Evolutionary conservation across 257 asterid genomes (phyloP).

Genomic region (Petrea volubilis): DNA sequence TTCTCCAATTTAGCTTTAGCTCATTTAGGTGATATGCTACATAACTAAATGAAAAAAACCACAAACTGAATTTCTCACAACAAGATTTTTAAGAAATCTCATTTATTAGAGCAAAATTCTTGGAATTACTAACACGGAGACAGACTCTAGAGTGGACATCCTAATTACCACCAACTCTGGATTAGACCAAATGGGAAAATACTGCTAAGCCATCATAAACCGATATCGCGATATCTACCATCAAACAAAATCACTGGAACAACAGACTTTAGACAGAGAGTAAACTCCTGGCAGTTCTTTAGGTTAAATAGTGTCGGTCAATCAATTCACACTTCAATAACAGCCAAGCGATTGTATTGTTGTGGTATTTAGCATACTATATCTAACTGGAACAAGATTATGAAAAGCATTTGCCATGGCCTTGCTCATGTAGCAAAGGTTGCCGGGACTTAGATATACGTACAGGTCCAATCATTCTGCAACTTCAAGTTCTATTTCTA

Average conservation of each 20-base stretch:
- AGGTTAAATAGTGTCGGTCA: background rate
- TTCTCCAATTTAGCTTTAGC: constrained; percentile 22
- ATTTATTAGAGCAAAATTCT: constrained; percentile 1
- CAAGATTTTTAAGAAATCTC: background rate
- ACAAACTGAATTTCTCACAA: background rate
- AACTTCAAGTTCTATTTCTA: background rate
- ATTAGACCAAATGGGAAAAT: background rate
- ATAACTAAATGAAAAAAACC: background rate
- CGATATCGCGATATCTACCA: background rate
- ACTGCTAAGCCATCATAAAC: background rate
- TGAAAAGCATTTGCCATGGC: constrained; percentile 4
- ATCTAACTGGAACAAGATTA: background rate
- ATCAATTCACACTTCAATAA: background rate
- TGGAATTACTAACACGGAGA: constrained; percentile 12
- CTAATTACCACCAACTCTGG: background rate
- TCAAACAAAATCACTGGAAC: constrained; percentile 16
- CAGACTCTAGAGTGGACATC: background rate
- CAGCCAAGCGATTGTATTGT: background rate
- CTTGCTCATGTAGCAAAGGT: background rate
- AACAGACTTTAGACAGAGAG: background rate
- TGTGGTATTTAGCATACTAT: background rate
- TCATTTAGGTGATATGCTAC: background rate
- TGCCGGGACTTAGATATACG: background rate
- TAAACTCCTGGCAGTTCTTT: constrained; percentile 12
- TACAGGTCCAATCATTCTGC: background rate